Evolutionary conservation across 2,329 filamentous ascomycete species (phyloP), one percentile per base, ranked within the genome.

Genomic region (Tolypocladium sp.): DNA sequence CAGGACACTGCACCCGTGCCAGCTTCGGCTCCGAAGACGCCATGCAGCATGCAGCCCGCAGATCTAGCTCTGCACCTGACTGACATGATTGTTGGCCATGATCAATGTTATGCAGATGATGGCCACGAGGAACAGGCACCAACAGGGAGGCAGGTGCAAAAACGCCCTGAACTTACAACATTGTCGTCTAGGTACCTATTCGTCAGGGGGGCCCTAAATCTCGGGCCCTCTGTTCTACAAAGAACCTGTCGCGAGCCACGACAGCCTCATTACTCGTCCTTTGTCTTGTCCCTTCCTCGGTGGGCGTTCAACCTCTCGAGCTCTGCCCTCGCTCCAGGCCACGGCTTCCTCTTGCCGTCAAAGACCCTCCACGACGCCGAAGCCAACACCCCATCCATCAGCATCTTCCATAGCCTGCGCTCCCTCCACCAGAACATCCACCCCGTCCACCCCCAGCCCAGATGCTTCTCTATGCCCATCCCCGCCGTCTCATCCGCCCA

Each of bases 401-500:
- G 46, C 46, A 51, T 51, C 46, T 51, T 51, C 27, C 30, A 52
- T 7, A 52, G 20, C 30, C 33, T 8, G 10, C 12, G 20, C 4
- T 52, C 27, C 20, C 30, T 52, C 49, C 49, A 52, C 49, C 49
- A 33, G 20, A 52, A 52, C 27, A 3, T 9, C 49, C 49, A 52
- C 20, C 49, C 49, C 10, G 49, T 4, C 30, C 49, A 22, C 30
- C 49, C 49, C 49, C 73, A 77, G 8, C 74, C 74, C 42, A 78
- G 62, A 35, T 73, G 67, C 55, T 76, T 70, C 13, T 66, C 64
- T 55, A 76, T 68, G 5, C 76, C 72, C 25, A 73, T 76, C 0
- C 76, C 76, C 1, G 76, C 76, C 25, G 73, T 69, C 44, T 67
- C 64, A 46, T 67, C 66, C 6, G 66, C 66, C 66, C 66, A 68